Evolutionary conservation across 208 protist genomes (phyloP), one percentile per base, ranked within the genome.

Genomic region (Blechomonas ayalai): DNA sequence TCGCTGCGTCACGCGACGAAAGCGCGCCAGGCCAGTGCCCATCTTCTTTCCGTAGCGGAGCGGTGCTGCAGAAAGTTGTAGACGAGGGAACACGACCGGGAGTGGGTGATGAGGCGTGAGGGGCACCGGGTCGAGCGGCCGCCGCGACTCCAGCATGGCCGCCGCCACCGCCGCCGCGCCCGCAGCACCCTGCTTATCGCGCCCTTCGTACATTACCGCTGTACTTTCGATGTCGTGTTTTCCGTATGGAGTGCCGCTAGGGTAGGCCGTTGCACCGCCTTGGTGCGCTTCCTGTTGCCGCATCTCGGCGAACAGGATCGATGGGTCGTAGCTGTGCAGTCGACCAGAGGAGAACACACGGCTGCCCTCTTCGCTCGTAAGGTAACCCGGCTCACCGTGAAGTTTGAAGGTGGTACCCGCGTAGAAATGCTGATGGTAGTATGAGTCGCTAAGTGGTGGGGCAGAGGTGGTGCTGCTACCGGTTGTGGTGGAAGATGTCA

Each of bases 151-250:
- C 13, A 82, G 58, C 52, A 82, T 75, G 13, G 73, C 73, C 2
- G 73, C 73, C 34, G 73, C 73, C 36, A 82, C 68, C 18, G 67
- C 73, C 23, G 73, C 73, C 3, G 73, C 73, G 37, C 73, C 68
- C n/a, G 67, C 73, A 4, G 73, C 73, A 13, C 66, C 64, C 41
- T 76, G 67, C 57, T 77, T 77, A 44, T 82, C 64, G 40, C 67
- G 62, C 4, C 73, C 64, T 16, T 66, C 56, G 28, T 60, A 59
- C 64, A 82, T 82, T 16, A 73, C 73, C n/a, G 64, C 67, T n/a
- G n/a, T n/a, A n/a, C n/a, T n/a, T 13, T 76, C 59, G 45, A 57
- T 70, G 16, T 82, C 67, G 6, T 67, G 60, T 27, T 77, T 67
- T n/a, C 10, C 16, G 38, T 22, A 35, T 45, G 9, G 31, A 27